Base-by-base conservation (phyloP, 2,329 filamentous ascomycete genomes). In the Xylariaceae sp. region DNA sequence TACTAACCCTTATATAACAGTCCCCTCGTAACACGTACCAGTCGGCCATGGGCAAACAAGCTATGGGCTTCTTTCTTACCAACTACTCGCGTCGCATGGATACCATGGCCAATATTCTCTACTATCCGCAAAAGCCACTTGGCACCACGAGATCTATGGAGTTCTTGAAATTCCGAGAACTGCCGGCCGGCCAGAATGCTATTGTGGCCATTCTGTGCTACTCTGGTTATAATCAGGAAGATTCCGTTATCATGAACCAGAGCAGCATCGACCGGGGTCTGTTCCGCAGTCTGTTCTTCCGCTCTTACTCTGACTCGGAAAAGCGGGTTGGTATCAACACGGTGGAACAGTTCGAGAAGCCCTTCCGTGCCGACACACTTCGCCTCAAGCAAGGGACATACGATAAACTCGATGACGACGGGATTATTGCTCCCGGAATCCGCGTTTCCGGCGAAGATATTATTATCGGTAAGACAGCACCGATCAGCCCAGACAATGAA, bases 211-310 rank as follows among this genome's bases (percentile, higher is more conserved):
- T 99, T 73, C 86, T 91, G 56, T 95, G 89, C 71, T 99, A 99
- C 74, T 96, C 91, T 52, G 94, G 94, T 57, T 99, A 99, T 78
- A 99, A 99, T 73, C 95, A 99, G 72, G 94, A 99, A 90, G 94
- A 99, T 84, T 99, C 94, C 63, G 92, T 99, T 63, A 96, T 99
- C 67, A 97, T 99, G 94, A 99, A 99, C 73, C 94, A 99, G 76
- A 96, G 91, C 75, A 96, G 91, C 73, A 97, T 99, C 67, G 94
- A 99, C 72, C 88, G 94, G 68, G 94, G 94, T 60, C 80, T 99
- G 3, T 99, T 99, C 86, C 84, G 95, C 67, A 96, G 91, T 81
- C 75, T 99, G 52, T 99, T 97, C 78, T 99, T 96, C 82, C 86
- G 95, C 64, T 91, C 92, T 8, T 99, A 99, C 73, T 95, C 91